Percentiles rank a stretch among this genome's conserved stretches.
phyloP scores from a whole-genome alignment of 2,329 filamentous ascomycete genomes.

The Beauveria sp. region DNA sequence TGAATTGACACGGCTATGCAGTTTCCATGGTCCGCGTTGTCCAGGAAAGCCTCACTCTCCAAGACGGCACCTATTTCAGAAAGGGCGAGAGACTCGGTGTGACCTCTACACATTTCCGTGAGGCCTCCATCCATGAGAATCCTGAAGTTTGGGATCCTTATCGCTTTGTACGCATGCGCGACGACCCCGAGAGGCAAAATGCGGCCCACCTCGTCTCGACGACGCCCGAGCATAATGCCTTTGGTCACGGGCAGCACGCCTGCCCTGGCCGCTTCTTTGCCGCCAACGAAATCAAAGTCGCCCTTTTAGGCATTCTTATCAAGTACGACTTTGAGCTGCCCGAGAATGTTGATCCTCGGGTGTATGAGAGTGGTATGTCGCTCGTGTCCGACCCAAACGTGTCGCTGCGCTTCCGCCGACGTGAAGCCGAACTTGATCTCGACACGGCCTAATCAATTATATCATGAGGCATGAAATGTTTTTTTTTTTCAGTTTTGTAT shows the following conservation, averaged over 20 bases:
- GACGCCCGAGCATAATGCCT: constrained; percentile 38
- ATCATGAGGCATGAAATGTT: no score
- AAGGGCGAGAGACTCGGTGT: constrained; percentile 7
- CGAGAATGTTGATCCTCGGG: not conserved
- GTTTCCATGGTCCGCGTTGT: constrained; percentile 11
- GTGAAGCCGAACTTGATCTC: constrained; percentile 10
- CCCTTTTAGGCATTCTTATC: constrained; percentile 38
- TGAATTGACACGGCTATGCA: not conserved
- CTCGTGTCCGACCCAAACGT: constrained; percentile 6
- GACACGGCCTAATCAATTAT: not conserved
- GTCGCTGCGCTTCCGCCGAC: constrained; percentile 6
- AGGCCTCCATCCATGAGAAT: constrained; percentile 24
- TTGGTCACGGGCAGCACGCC: constrained; percentile 47
- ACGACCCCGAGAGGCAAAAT: constrained; percentile 24
- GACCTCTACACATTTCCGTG: not conserved
- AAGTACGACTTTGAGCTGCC: constrained; percentile 41
- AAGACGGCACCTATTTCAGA: constrained; percentile 10
- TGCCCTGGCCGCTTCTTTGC: constrained; percentile 49
- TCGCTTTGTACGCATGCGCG: constrained; percentile 34
- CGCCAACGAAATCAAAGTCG: constrained; percentile 44
- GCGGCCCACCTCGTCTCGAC: constrained; percentile 40
- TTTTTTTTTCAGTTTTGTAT: no score
- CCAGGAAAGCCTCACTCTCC: constrained; percentile 8
- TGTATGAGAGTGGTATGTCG: constrained; percentile 3
- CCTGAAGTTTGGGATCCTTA: constrained; percentile 37